A percentile compares a stretch with the other conserved stretches of the same genome.
phyloP scores from a whole-genome alignment of 768 basidiomycete species.

The Sporobolomyces roseus region DNA sequence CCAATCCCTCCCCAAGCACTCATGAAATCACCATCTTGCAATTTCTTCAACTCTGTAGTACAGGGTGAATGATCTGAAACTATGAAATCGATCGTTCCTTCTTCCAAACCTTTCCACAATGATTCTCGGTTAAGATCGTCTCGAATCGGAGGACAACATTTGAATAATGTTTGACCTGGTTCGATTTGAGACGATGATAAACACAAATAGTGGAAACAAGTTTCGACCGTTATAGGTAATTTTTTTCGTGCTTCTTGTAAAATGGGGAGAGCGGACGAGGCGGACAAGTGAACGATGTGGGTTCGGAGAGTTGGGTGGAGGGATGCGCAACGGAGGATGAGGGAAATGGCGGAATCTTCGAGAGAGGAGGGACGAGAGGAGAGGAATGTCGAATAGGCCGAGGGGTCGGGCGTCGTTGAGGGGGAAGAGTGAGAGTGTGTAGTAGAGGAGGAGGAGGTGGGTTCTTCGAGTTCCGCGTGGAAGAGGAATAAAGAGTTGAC shows the following conservation, averaged over 20 bases:
- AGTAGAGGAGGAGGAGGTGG: neutral
- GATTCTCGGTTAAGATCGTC: constrained; percentile 64
- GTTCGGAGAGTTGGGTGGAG: constrained; percentile 66
- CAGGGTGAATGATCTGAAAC: constrained; percentile 83
- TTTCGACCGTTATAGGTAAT: constrained; percentile 78
- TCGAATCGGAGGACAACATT: constrained; percentile 94
- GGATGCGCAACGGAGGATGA: constrained; percentile 66
- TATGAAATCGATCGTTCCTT: constrained; percentile 82
- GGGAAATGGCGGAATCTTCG: constrained; percentile 73
- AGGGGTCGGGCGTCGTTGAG: constrained; percentile 50
- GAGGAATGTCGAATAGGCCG: constrained; percentile 74
- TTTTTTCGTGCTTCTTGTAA: constrained; percentile 67
- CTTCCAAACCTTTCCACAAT: constrained; percentile 75
- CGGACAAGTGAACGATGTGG: constrained; percentile 94
- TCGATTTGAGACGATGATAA: constrained; percentile 71
- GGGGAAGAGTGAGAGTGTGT: constrained; percentile 22
- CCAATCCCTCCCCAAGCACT: constrained; percentile 92
- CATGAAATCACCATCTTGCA: constrained; percentile 74
- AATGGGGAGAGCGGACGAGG: constrained; percentile 70
- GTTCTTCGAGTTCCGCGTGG: constrained; percentile 73
- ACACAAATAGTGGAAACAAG: constrained; percentile 94
- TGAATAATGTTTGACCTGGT: constrained; percentile 72
- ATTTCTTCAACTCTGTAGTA: constrained; percentile 68
- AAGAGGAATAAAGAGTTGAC: constrained; percentile 72
- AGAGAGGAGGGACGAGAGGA: constrained; percentile 73